A percentile compares a stretch with the other conserved stretches of the same genome.
phyloP scores from a whole-genome alignment of 345 rosid species.

The Anastatica hierochuntica region DNA sequence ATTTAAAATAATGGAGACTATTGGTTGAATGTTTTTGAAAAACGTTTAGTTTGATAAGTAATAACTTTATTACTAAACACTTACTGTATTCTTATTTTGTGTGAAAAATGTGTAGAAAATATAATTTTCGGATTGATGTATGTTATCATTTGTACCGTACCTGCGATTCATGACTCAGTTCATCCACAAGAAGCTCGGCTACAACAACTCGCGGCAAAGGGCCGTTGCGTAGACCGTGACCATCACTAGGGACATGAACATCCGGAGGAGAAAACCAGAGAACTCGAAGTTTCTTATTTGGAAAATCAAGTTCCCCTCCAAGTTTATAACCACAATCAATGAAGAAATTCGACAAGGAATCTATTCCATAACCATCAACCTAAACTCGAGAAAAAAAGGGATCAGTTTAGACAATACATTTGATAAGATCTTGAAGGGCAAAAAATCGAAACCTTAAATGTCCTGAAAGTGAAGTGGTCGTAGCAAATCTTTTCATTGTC shows the following conservation, averaged over 20 bases:
- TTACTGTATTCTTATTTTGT: too few relatives aligned
- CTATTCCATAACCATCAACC: constrained; percentile 74
- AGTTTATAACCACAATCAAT: constrained; percentile 64
- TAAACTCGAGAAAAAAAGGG: not conserved
- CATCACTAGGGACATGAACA: constrained; percentile 23
- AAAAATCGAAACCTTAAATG: constrained; percentile 54
- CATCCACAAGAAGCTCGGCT: constrained; percentile 78
- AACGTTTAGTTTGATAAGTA: too few relatives aligned
- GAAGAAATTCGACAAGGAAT: constrained; percentile 66
- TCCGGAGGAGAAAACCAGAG: constrained; percentile 77
- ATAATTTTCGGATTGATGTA: too few relatives aligned
- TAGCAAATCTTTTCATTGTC: constrained; percentile 49
- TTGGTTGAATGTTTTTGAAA: too few relatives aligned
- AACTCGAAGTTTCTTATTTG: constrained; percentile 64
- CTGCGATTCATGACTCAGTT: constrained; percentile 60
- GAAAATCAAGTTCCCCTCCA: constrained; percentile 58
- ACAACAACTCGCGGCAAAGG: constrained; percentile 77
- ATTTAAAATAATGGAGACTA: too few relatives aligned
- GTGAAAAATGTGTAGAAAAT: too few relatives aligned
- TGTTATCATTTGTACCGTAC: constrained; percentile 16
- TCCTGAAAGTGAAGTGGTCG: constrained; percentile 79
- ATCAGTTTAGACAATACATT: too few relatives aligned
- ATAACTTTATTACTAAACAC: too few relatives aligned
- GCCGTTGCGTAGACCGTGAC: constrained; percentile 43
- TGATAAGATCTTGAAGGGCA: not conserved